phyloP scores from a whole-genome alignment of 108 stramenopile species.

The Cyclotella baltica region DNA sequence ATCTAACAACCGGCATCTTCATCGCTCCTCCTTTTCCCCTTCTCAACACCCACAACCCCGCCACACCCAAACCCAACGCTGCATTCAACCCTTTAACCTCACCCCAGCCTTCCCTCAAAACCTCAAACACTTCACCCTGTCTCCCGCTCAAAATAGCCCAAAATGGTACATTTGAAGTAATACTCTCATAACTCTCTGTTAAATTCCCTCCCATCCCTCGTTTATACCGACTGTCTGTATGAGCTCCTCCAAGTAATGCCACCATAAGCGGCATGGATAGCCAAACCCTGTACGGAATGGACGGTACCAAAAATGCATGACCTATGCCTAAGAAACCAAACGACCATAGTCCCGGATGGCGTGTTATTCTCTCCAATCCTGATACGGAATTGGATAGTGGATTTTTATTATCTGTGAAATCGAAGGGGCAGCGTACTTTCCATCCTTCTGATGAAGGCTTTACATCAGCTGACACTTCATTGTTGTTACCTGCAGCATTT shows the following conservation, averaged over 20 bases:
- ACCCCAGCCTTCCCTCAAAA: constrained; percentile 27
- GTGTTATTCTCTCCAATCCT: constrained; percentile 84
- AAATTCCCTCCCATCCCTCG: constrained; percentile 84
- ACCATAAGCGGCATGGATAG: constrained; percentile 79
- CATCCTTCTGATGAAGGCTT: constrained; percentile 33
- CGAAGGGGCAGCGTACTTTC: constrained; percentile 93
- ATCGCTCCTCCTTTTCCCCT: constrained; percentile 41
- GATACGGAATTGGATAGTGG: constrained; percentile 18
- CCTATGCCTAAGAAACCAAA: constrained; percentile 79
- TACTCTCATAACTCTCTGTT: constrained; percentile 57
- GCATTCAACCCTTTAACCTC: constrained; percentile 87
- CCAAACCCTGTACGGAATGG: constrained; percentile 70
- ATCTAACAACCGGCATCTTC: constrained; percentile 23
- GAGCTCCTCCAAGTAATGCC: constrained; percentile 82
- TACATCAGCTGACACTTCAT: background rate
- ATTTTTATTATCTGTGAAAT: constrained; percentile 71
- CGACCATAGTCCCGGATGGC: constrained; percentile 91
- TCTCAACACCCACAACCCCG: constrained; percentile 49
- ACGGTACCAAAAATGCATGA: constrained; percentile 62
- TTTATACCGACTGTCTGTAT: constrained; percentile 83
- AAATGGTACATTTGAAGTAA: constrained; percentile 88
- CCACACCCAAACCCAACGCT: constrained; percentile 54
- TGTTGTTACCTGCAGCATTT: constrained; percentile 2
- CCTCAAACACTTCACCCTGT: constrained; percentile 62
- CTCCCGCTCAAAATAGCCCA: constrained; percentile 73